phyloP scores from a whole-genome alignment of 1,284 basidiomycete genomes.

The Rhodotorula sp. region DNA sequence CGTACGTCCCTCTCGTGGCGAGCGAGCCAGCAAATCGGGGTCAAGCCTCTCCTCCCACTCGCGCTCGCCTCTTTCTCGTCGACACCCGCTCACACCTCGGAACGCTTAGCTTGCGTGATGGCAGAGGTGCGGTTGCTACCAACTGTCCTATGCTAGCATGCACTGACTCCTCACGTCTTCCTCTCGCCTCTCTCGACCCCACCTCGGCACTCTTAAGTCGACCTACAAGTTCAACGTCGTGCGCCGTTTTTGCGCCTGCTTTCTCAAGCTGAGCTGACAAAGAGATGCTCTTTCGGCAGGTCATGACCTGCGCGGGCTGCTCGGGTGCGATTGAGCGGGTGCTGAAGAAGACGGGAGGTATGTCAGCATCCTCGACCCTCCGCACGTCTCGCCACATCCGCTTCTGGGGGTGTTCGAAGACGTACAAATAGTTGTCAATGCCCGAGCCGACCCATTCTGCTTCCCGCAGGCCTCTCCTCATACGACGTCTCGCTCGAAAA shows the following conservation, averaged over 20 bases:
- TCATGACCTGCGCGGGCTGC: conserved; percentile 44
- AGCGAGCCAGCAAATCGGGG: too few relatives aligned
- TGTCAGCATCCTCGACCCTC: not conserved
- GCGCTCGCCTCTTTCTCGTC: not conserved
- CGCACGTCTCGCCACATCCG: not conserved
- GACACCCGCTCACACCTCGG: not conserved
- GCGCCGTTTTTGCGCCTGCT: not conserved
- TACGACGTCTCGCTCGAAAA: conserved; percentile 35
- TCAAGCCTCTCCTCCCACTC: too few relatives aligned
- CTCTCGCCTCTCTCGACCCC: not conserved
- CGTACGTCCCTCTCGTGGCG: too few relatives aligned
- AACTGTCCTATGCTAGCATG: fast-evolving
- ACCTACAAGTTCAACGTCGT: conserved; percentile 44
- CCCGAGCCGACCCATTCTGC: too few relatives aligned
- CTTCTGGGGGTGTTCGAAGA: not conserved
- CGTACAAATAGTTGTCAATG: not conserved
- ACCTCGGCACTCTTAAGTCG: conserved; percentile 20
- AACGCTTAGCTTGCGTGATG: not conserved
- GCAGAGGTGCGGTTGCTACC: not conserved
- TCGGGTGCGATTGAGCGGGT: conserved; percentile 43
- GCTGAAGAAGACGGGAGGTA: conserved; percentile 42
- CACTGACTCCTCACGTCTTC: not conserved
- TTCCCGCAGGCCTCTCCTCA: conserved; percentile 25
- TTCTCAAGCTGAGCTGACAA: not conserved
- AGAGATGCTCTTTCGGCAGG: not conserved